These are phyloP conservation scores for Dalbergia cultrata DNA, from an alignment of 306 rosid species.

Conservation along the genomic window DNA sequence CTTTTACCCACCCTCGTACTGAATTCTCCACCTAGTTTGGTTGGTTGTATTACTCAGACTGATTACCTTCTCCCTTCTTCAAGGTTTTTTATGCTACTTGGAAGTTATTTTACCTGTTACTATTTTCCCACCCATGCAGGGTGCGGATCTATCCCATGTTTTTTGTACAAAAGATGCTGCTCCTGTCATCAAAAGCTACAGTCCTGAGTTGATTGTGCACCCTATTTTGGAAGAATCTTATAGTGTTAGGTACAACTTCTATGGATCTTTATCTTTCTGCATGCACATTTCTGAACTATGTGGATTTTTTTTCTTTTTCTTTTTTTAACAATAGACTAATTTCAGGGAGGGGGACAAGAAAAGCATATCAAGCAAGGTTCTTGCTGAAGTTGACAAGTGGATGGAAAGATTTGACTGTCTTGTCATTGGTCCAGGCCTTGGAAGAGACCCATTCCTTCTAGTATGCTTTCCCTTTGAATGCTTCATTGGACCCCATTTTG, in stretches of 20 bases:
- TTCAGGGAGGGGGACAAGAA: conserved; percentile 80
- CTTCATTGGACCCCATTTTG: conserved; percentile 28
- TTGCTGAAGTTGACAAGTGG: conserved; percentile 86
- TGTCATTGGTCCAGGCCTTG: conserved; percentile 97
- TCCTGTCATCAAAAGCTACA: conserved; percentile 85
- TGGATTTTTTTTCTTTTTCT: conserved; percentile 44
- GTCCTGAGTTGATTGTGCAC: conserved; percentile 93
- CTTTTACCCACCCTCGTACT: background rate
- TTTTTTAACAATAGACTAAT: conserved; percentile 29
- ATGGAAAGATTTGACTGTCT: conserved; percentile 90
- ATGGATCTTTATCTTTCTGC: conserved; percentile 36
- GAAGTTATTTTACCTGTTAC: conserved; percentile 17
- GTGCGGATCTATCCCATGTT: conserved; percentile 96
- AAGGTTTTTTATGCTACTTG: background rate
- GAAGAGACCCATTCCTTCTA: conserved; percentile 92
- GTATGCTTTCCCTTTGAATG: conserved; percentile 55
- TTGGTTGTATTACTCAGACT: conserved; percentile 10
- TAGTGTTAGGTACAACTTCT: conserved; percentile 61
- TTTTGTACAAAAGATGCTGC: conserved; percentile 96
- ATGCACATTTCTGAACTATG: conserved; percentile 6
- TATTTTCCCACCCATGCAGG: conserved; percentile 56
- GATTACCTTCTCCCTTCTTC: background rate
- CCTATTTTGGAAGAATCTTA: conserved; percentile 91
- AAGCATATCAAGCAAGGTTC: conserved; percentile 62
- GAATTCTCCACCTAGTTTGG: conserved; percentile 12